A percentile compares a stretch with the other conserved stretches of the same genome.
These are phyloP conservation scores for Aspergillus sp. DNA, from an alignment of 2,329 filamentous ascomycete genomes.

Conservation along the genomic window DNA sequence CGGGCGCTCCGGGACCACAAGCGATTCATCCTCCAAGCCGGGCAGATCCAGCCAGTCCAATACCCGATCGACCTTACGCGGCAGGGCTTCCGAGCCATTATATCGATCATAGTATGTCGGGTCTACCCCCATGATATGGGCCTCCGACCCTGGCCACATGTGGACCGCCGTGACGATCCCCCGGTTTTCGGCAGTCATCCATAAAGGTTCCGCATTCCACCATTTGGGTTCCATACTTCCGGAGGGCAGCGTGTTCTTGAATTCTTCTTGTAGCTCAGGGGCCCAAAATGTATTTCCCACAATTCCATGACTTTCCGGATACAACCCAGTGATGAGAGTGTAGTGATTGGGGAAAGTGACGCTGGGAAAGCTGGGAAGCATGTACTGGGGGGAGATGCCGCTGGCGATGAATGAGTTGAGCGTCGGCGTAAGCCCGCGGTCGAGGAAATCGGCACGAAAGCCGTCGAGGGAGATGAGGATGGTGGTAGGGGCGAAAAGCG, in stretches of 20 bases:
- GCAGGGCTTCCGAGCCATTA: constrained; percentile 71
- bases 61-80: constrained; percentile 74
- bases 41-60: constrained; percentile 82
- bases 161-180: constrained; percentile 79
- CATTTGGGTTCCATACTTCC: constrained; percentile 80
- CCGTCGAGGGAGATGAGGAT: constrained; percentile 93
- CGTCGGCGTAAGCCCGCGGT: constrained; percentile 77
- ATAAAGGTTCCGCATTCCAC: constrained; percentile 94
- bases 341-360: constrained; percentile 98
- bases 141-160: constrained; percentile 98
- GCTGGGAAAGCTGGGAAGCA: constrained; percentile 91
- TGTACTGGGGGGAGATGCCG: constrained; percentile 86
- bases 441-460: constrained; percentile 90
- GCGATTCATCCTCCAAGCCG: constrained; percentile 60
- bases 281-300: constrained; percentile 97
- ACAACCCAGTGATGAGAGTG: constrained; percentile 84
- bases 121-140: constrained; percentile 70
- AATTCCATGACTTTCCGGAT: constrained; percentile 88
- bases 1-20: constrained; percentile 61
- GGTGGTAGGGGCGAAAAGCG: constrained; percentile 85
- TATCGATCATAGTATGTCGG: constrained; percentile 81
- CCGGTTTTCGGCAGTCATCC: constrained; percentile 85
- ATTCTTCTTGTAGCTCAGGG: constrained; percentile 69
- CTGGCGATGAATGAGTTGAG: constrained; percentile 74
- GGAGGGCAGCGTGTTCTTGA: constrained; percentile 77